These are phyloP conservation scores for Quercus parvula DNA, from an alignment of 306 rosid species.

Conservation along the genomic window DNA sequence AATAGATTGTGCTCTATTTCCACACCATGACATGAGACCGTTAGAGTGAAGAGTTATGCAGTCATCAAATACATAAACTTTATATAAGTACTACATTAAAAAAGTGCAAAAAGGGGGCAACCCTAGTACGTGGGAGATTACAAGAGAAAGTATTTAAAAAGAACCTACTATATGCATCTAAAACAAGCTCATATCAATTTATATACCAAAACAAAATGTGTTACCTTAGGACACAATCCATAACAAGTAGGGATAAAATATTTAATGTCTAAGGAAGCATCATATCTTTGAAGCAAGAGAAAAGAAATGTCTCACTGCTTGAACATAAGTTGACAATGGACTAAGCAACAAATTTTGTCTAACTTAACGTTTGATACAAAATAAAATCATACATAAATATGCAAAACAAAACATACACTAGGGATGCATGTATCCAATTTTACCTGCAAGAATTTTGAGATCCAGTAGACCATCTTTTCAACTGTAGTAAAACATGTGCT, in stretches of 20 bases:
- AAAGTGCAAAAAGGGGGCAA: no score
- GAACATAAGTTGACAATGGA: neutral
- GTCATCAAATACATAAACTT: neutral
- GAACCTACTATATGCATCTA: neutral
- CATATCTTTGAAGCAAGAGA: neutral
- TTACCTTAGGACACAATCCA: neutral
- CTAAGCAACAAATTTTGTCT: neutral
- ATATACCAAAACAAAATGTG: neutral
- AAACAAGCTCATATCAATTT: neutral
- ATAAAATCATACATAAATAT: neutral
- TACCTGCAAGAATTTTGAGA: conserved; percentile 61
- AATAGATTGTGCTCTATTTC: neutral
- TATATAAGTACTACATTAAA: no score
- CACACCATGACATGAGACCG: neutral
- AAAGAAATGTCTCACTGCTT: neutral
- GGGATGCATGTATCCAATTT: conserved; percentile 6
- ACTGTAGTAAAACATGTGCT: conserved; percentile 58
- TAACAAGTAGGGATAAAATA: neutral
- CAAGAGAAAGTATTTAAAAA: neutral
- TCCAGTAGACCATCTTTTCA: conserved; percentile 68
- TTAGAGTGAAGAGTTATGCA: neutral
- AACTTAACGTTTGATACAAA: neutral
- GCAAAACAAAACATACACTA: neutral
- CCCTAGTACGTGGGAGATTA: no score
- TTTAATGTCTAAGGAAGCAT: neutral